Evolutionary conservation across 2,329 filamentous ascomycete species (phyloP).

Genomic region (Diaporthe helianthi): DNA sequence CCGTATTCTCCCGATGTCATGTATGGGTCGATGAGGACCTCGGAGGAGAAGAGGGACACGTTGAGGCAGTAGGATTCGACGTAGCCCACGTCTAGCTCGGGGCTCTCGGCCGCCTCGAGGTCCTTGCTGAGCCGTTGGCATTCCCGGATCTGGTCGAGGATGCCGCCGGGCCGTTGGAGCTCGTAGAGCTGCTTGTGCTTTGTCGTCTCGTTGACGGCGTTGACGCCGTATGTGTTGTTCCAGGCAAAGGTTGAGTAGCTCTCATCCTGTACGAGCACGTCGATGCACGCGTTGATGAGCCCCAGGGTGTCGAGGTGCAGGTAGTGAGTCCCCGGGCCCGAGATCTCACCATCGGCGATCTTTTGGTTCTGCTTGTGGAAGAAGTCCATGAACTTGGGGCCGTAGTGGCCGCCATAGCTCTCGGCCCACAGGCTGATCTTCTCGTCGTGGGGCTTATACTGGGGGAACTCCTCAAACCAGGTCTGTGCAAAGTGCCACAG

Average conservation of each 20-base stretch:
- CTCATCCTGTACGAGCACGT: slow-evolving; percentile 11
- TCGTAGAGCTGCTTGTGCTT: slow-evolving; percentile 53
- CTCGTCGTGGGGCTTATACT: slow-evolving; percentile 53
- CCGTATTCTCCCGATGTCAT: slow-evolving; percentile 43
- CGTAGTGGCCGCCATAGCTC: slow-evolving; percentile 47
- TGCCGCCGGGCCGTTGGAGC: slow-evolving; percentile 54
- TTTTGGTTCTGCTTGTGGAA: slow-evolving; percentile 33
- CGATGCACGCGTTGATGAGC: slow-evolving; percentile 33
- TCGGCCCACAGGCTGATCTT: slow-evolving; percentile 42
- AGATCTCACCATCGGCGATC: slow-evolving; percentile 31
- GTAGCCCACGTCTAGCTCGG: slow-evolving; percentile 8
- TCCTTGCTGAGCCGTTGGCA: slow-evolving; percentile 50
- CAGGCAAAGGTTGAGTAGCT: slow-evolving; percentile 31
- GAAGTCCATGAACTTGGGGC: slow-evolving; percentile 47
- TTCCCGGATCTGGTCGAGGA: slow-evolving; percentile 54
- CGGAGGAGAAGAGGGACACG: neutral
- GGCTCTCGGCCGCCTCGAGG: slow-evolving; percentile 42
- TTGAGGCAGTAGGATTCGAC: slow-evolving; percentile 32
- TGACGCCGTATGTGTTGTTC: slow-evolving; percentile 58
- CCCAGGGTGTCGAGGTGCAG: slow-evolving; percentile 35
- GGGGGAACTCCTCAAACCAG: slow-evolving; percentile 63
- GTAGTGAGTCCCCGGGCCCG: slow-evolving; percentile 31
- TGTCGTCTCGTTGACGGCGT: slow-evolving; percentile 55
- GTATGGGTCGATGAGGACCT: slow-evolving; percentile 5
- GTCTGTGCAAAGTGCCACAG: slow-evolving; percentile 63